These are phyloP conservation scores for Fraxinus sp. DNA, from an alignment of 305 asterid species.

Conservation along the genomic window DNA sequence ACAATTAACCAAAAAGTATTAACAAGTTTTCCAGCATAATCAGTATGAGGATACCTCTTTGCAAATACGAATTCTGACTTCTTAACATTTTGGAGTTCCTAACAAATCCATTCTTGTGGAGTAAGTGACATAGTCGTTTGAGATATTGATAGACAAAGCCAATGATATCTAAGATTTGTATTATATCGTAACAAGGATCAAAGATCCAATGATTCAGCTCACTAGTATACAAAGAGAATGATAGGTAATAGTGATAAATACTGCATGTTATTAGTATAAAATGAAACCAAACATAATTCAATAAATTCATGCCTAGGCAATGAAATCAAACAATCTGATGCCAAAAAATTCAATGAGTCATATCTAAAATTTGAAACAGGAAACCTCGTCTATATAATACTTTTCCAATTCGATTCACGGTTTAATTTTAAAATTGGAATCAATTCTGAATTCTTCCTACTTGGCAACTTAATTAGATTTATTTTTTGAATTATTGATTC, in stretches of 20 bases:
- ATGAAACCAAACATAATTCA: not conserved
- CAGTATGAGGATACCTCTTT: no score
- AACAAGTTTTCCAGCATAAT: no score
- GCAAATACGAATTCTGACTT: no score
- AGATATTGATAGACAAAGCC: no score
- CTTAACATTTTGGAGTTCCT: no score
- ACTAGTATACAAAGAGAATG: not conserved
- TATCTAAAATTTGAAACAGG: not conserved
- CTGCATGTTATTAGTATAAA: not conserved
- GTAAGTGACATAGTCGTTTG: no score
- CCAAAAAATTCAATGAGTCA: not conserved
- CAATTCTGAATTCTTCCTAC: not conserved
- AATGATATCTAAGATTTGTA: not conserved
- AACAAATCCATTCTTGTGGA: no score
- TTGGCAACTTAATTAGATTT: not conserved
- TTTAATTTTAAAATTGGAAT: not conserved
- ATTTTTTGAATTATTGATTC: not conserved
- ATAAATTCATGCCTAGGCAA: not conserved
- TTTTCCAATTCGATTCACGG: not conserved
- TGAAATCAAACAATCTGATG: not conserved
- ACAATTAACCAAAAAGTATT: no score
- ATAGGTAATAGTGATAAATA: not conserved
- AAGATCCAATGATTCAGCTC: constrained; percentile 12
- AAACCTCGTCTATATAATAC: not conserved
- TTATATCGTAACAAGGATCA: no score